A percentile compares a stretch with the other conserved stretches of the same genome.
Conservation (phyloP, 129 eudicot genomes). For the Artemisia annua region DNA sequence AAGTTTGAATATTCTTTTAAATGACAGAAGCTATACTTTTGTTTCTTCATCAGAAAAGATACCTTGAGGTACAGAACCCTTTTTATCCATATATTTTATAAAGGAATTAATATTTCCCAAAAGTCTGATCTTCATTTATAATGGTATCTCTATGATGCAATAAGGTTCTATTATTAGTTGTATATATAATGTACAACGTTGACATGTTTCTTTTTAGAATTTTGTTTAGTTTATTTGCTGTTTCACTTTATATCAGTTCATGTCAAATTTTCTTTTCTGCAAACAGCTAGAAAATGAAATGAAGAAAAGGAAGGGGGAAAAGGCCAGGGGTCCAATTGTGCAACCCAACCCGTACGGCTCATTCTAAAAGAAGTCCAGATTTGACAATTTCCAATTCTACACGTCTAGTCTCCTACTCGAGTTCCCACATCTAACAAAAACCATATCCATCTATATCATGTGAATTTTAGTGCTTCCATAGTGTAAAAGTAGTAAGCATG, state of each 20-base stretch:
- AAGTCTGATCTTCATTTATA: neutral
- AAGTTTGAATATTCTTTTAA: neutral
- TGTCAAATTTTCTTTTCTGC: slow-evolving; percentile 1
- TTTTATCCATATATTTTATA: neutral
- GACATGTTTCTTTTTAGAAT: neutral
- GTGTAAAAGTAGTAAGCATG: slow-evolving; percentile 6
- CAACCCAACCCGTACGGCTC: slow-evolving; percentile 22
- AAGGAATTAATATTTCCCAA: neutral
- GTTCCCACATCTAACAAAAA: slow-evolving; percentile 19
- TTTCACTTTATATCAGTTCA: neutral
- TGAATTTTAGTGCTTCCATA: neutral
- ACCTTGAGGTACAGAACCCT: neutral
- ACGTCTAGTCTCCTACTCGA: slow-evolving; percentile 4
- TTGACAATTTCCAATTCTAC: slow-evolving; percentile 15
- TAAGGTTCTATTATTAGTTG: neutral
- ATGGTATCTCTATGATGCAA: slow-evolving; percentile 4
- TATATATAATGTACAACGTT: neutral
- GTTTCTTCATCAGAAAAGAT: neutral
- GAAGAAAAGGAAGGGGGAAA: neutral
- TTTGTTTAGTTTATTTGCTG: neutral
- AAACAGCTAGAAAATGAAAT: slow-evolving; percentile 10
- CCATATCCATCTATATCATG: neutral
- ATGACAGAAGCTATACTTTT: neutral
- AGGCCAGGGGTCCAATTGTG: neutral
- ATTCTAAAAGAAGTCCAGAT: slow-evolving; percentile 3